Evolutionary conservation across 805 yeast species (phyloP).

Genomic region (Pichia gijzeniarum): DNA sequence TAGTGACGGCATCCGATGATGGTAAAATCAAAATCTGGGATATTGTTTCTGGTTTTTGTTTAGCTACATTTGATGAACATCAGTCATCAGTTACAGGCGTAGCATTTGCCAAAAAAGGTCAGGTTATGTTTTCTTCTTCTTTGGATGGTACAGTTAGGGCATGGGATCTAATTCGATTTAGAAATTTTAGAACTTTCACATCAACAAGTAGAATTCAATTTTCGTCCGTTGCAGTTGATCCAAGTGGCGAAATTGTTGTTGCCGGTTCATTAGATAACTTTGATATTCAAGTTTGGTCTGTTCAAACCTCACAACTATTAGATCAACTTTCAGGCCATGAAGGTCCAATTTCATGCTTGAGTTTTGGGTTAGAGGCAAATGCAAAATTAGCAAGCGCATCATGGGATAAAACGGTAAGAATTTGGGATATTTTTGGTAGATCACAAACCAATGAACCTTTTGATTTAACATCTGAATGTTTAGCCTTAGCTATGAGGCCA

Average conservation of each 20-base stretch:
- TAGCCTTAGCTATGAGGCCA: constrained; percentile 78
- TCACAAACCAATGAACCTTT: constrained; percentile 87
- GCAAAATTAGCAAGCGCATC: constrained; percentile 77
- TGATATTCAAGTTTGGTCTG: constrained; percentile 94
- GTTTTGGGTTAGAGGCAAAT: constrained; percentile 75
- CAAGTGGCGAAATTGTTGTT: constrained; percentile 93
- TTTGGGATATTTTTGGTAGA: constrained; percentile 90
- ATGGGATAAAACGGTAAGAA: constrained; percentile 92
- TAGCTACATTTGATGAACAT: constrained; percentile 89
- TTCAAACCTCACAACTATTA: constrained; percentile 86
- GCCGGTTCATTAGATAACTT: constrained; percentile 90
- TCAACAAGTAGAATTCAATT: constrained; percentile 86
- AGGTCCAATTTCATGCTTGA: constrained; percentile 85
- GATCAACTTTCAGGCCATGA: constrained; percentile 90
- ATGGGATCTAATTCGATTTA: constrained; percentile 88
- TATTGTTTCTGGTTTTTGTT: constrained; percentile 82
- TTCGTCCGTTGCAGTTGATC: constrained; percentile 86
- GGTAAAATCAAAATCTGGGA: constrained; percentile 98
- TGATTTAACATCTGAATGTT: constrained; percentile 75
- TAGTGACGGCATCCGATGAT: constrained; percentile 93
- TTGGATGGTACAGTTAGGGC: constrained; percentile 96
- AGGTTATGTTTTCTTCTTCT: constrained; percentile 85
- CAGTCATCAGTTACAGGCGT: constrained; percentile 83
- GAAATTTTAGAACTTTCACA: constrained; percentile 92
- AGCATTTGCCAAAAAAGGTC: constrained; percentile 82